phyloP scores from a whole-genome alignment of 495 filamentous ascomycete genomes.

The Cercophora sp. region DNA sequence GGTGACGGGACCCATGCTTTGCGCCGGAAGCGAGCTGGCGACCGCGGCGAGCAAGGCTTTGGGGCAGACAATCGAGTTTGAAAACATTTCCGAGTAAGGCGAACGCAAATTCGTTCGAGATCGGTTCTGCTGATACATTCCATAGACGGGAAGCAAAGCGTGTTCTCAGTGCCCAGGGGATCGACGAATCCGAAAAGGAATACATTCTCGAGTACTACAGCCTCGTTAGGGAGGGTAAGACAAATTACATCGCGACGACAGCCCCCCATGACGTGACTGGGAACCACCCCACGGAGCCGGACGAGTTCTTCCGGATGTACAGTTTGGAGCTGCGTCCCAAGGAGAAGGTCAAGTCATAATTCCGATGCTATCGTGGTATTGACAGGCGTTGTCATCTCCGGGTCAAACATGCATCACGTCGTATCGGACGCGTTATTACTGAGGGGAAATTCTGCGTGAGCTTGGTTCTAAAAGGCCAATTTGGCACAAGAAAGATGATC shows the following conservation, averaged over 20 bases:
- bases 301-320: slow-evolving; percentile 53
- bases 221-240: slow-evolving; percentile 56
- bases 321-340: slow-evolving; percentile 43
- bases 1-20: slow-evolving; percentile 53
- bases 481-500: too few species aligned
- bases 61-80: slow-evolving; percentile 47
- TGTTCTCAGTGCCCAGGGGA: slow-evolving; percentile 40
- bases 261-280: slow-evolving; percentile 54
- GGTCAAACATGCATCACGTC: too few species aligned
- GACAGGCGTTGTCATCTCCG: too few species aligned
- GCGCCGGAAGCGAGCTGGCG: slow-evolving; percentile 50
- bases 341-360: slow-evolving; percentile 34
- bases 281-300: slow-evolving; percentile 43
- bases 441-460: too few species aligned
- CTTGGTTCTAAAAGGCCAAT: too few species aligned
- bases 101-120: neutral
- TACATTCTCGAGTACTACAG: slow-evolving; percentile 57
- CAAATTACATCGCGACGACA: slow-evolving; percentile 55
- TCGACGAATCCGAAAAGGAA: slow-evolving; percentile 47
- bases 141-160: slow-evolving; percentile 43
- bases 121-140: slow-evolving; percentile 8
- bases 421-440: too few species aligned
- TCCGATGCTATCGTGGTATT: too few species aligned
- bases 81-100: slow-evolving; percentile 49
- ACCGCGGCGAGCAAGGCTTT: slow-evolving; percentile 46